Percentiles rank a stretch among this genome's conserved stretches.
These are phyloP conservation scores for Capsicum pubescens DNA, from an alignment of 257 asterid genomes.

Conservation along the genomic window DNA sequence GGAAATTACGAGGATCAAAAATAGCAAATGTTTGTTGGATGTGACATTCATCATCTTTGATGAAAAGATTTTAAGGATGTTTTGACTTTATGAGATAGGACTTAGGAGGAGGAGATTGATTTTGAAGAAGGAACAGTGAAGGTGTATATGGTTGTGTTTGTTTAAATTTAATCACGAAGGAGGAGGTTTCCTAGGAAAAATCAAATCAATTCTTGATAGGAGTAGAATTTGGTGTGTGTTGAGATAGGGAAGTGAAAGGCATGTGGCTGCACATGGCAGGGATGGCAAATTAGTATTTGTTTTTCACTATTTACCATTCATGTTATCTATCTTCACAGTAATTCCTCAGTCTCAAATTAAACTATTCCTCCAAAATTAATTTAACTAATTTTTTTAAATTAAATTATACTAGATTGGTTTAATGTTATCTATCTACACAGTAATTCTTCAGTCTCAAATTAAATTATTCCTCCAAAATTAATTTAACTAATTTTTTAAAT, in stretches of 20 bases:
- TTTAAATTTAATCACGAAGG: not conserved
- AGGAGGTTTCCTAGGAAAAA: not conserved
- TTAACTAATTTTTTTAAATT: not conserved
- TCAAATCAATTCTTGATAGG: not conserved
- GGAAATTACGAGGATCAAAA: not conserved
- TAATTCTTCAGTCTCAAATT: not conserved
- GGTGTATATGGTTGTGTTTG: not conserved
- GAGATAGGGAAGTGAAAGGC: constrained; percentile 44
- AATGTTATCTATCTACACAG: not conserved
- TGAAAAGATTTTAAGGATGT: not conserved
- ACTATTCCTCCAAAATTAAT: not conserved
- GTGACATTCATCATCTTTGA: constrained; percentile 5
- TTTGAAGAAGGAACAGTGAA: constrained; percentile 31
- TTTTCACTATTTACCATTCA: not conserved
- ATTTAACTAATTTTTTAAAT: not conserved
- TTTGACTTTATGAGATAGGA: too few species aligned
- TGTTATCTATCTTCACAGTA: not conserved
- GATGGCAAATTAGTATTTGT: constrained; percentile 49
- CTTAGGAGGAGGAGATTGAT: constrained; percentile 5
- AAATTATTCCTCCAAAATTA: not conserved
- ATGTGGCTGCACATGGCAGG: constrained; percentile 82
- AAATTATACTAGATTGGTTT: not conserved
- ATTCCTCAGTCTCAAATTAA: not conserved
- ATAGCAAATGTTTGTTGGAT: not conserved
- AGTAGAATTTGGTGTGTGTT: not conserved